A percentile compares a stretch with the other conserved stretches of the same genome.
Conservation (phyloP, 2,329 filamentous ascomycete species). For the Ophioceras dolichostomum region DNA sequence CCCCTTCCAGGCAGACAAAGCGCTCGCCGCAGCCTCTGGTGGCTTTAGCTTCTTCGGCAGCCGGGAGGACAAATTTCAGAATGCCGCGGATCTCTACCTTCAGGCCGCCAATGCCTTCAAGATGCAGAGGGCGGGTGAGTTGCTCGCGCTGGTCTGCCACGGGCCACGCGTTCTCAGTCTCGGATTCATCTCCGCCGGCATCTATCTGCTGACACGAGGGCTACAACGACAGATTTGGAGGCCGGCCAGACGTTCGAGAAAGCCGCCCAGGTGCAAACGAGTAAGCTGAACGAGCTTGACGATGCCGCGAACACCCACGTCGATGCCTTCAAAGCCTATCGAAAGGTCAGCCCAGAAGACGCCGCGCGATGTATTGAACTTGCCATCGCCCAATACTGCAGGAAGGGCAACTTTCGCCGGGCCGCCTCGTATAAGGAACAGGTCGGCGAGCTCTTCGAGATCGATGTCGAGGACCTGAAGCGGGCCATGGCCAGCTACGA, state of each 20-base stretch:
- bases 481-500: constrained; percentile 75
- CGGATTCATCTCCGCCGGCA: too few relatives aligned
- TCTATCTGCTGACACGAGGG: too few relatives aligned
- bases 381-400: constrained; percentile 76
- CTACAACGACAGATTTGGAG: constrained; percentile 51
- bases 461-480: constrained; percentile 66
- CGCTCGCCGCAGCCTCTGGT: constrained; percentile 56
- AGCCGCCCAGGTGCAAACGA: constrained; percentile 68
- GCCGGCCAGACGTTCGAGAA: constrained; percentile 79
- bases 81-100: constrained; percentile 75
- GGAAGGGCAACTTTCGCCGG: constrained; percentile 80
- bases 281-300: constrained; percentile 79
- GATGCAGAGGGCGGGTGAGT: constrained; percentile 65
- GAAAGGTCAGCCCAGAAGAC: constrained; percentile 71
- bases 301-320: constrained; percentile 81
- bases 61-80: constrained; percentile 76
- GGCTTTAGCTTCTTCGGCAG: constrained; percentile 89
- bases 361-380: constrained; percentile 69
- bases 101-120: constrained; percentile 88
- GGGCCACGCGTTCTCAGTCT: too few relatives aligned
- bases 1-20: constrained; percentile 67
- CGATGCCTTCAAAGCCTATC: constrained; percentile 93
- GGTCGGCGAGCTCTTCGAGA: constrained; percentile 75
- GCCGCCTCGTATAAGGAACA: constrained; percentile 87
- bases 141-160: background rate